Base-by-base conservation (phyloP, 345 rosid species). In the Firmiana major region DNA sequence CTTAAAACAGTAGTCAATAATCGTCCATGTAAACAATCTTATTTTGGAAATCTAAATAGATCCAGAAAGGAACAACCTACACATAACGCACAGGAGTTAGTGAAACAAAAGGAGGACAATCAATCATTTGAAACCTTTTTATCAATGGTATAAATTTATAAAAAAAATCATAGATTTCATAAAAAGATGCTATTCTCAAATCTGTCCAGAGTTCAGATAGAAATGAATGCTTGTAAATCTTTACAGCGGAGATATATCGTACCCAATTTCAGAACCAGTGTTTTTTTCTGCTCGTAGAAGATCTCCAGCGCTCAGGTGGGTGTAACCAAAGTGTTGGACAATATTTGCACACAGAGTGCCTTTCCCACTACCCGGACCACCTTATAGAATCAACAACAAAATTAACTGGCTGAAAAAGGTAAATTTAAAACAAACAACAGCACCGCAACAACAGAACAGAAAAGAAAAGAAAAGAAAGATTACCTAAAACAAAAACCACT, bases 281-380 rank as follows among this genome's bases (percentile, higher is more conserved):
- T 81, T 81, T 34, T 86, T 83, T 78, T 91, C 93, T 19, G 88
- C 87, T 77, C 93, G 83, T 54, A 92, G 94, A 84, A 91, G 97
- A 77, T 91, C 98, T 48, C 97, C 97, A 38, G 92, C 93, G 82
- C 94, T 90, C 17, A 92, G 84, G 90, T 92, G 97, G 13, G 91
- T 93, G 77, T 88, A 87, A 6, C 89, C 89, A 82, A 92, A 94
- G 72, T 89, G 86, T 49, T 87, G 26, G 3, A 87, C 90, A 79
- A 93, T 77, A 11, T 90, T 90, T 38, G 81, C 87, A 86, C 97
- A 90, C 77, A 90, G 97, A 28, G 97, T 92, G 22, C 97, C 94
- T 81, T 92, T 93, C 67, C 95, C 97, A 79, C 95, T 88, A 71
- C 94, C 98, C 48, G 98, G 98, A 63, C 97, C 98, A 82, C 98